Conservation (phyloP, 2,329 filamentous ascomycete genomes). For the Paecilomyces niveus region DNA sequence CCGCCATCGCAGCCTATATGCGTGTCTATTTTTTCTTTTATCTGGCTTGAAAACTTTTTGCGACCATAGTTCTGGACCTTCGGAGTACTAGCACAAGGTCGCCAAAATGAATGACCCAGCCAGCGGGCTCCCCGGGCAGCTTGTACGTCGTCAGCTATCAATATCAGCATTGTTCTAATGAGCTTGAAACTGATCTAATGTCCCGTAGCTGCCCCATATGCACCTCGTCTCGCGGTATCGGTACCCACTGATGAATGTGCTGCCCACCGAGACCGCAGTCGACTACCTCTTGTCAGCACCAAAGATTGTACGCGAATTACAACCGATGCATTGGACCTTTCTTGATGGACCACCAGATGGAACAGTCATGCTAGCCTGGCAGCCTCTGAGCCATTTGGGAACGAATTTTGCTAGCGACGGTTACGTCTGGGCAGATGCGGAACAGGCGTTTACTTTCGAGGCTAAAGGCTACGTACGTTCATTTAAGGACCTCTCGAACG, state of each 20-base stretch:
- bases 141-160: conserved; percentile 29
- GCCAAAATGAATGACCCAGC: conserved; percentile 41
- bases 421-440: conserved; percentile 79
- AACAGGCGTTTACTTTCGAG: conserved; percentile 70
- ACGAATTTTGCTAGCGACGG: conserved; percentile 83
- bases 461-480: conserved; percentile 57
- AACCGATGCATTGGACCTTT: conserved; percentile 90
- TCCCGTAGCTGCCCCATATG: conserved; percentile 68
- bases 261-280: conserved; percentile 70
- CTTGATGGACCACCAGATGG: conserved; percentile 76
- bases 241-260: conserved; percentile 65
- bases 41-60: not conserved
- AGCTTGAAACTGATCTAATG: conserved; percentile 5
- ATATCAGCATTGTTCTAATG: not conserved
- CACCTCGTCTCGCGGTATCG: conserved; percentile 80
- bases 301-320: conserved; percentile 73
- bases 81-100: conserved; percentile 10
- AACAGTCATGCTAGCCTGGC: conserved; percentile 79
- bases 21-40: conserved; percentile 3
- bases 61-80: conserved; percentile 1
- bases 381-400: conserved; percentile 64
- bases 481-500: conserved; percentile 1
- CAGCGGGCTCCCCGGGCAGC: conserved; percentile 36
- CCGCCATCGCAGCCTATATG: conserved; percentile 7
- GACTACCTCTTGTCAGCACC: conserved; percentile 79